Evolutionary conservation across 1,284 basidiomycete species (phyloP), one percentile per base, ranked within the genome.

Genomic region (Thelephora terrestris): DNA sequence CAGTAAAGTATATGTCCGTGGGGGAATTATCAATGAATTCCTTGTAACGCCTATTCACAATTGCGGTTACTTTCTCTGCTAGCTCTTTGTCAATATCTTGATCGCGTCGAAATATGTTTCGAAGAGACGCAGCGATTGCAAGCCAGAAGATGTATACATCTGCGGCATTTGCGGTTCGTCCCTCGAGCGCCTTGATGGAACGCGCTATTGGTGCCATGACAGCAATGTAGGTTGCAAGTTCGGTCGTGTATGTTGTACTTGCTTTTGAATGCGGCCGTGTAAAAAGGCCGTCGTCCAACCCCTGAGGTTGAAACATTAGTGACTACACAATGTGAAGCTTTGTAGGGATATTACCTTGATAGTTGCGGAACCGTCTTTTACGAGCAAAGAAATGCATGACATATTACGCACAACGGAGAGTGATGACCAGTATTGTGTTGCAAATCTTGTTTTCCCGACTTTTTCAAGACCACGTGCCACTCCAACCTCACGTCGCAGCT

Each of bases 61-160:
- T 36, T 10, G 34, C 34, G 12, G 34, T 36, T 36, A 36, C 34
- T 10, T 10, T n/a, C 34, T 36, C 34, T 12, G 34, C 10, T 12
- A 36, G 34, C n/a, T 10, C 10, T 10, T 12, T n/a, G 10, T 10
- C 12, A n/a, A 36, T 36, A n/a, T n/a, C 34, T 12, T 10, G 10
- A 36, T 36, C 34, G 12, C n/a, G 10, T 36, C 10, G n/a, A 2
- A 64, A 56, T 9, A 58, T 34, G 9, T 52, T 38, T 20, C 57
- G 53, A 2, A 62, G 43, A 9, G 46, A 46, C 18, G 56, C 58
- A 5, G 49, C 58, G 39, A 52, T 53, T 4, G 59, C 61, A 14
- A 63, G 52, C 61, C 62, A 65, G 46, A 62, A 63, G 12, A 61
- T n/a, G 45, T 54, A 62, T 1, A 64, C 61, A 51, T 65, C 62